Evolutionary conservation across 2,329 filamentous ascomycete genomes (phyloP).

Genomic region (Pestalotiopsis sp.): DNA sequence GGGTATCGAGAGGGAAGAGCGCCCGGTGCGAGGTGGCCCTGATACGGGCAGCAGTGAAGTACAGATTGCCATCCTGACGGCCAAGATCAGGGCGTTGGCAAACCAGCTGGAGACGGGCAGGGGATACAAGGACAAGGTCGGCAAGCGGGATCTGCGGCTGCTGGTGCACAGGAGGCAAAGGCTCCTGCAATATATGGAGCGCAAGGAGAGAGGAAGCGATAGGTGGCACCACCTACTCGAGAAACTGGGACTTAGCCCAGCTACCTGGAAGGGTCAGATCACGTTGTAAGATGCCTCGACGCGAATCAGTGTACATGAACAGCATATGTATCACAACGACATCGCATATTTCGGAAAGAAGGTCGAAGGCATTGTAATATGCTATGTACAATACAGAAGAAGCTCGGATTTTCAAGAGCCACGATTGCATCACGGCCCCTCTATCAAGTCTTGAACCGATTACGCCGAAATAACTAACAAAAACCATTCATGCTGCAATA

Average conservation of each 20-base stretch:
- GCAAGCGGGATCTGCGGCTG: slow-evolving; percentile 86
- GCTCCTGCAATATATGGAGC: slow-evolving; percentile 82
- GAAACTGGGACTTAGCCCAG: slow-evolving; percentile 82
- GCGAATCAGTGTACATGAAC: background rate
- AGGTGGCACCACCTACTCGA: slow-evolving; percentile 86
- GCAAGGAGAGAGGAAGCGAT: slow-evolving; percentile 87
- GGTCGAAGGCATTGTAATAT: slow-evolving; percentile 15
- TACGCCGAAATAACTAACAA: slow-evolving; percentile 9
- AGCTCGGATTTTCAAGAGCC: slow-evolving; percentile 13
- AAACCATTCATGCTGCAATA: slow-evolving; percentile 16
- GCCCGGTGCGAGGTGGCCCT: slow-evolving; percentile 70
- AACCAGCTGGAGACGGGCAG: slow-evolving; percentile 68
- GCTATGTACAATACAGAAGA: slow-evolving; percentile 52
- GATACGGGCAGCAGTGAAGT: slow-evolving; percentile 97
- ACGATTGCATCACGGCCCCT: background rate
- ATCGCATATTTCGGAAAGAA: slow-evolving; percentile 7
- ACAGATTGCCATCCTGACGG: slow-evolving; percentile 93
- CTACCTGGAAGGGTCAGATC: slow-evolving; percentile 91
- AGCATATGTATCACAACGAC: slow-evolving; percentile 11
- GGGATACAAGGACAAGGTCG: slow-evolving; percentile 86
- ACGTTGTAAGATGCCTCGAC: slow-evolving; percentile 54
- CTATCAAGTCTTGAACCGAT: slow-evolving; percentile 3
- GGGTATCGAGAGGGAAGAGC: slow-evolving; percentile 42
- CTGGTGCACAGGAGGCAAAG: slow-evolving; percentile 90
- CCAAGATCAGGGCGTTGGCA: slow-evolving; percentile 85